These are phyloP conservation scores for Coemansia sp. DNA, from an alignment of 192 early-diverging fungal species.

Conservation along the genomic window DNA sequence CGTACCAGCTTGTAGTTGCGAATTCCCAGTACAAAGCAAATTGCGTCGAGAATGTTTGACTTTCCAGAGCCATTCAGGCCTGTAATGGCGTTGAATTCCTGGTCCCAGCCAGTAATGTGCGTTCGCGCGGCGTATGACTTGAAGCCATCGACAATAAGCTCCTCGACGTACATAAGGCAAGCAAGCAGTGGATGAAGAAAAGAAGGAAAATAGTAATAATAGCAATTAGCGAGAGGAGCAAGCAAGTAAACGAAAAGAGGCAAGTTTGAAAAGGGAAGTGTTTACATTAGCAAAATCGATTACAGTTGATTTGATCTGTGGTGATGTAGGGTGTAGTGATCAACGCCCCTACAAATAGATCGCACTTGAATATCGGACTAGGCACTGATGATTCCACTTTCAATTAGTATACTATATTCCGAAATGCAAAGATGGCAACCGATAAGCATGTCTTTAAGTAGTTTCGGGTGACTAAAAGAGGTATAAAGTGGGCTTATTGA, in stretches of 20 bases:
- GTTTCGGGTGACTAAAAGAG: background rate
- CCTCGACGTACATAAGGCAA: slow-evolving; percentile 82
- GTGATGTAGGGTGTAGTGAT: too few species aligned
- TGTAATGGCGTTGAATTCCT: slow-evolving; percentile 97
- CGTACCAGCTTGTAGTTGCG: slow-evolving; percentile 87
- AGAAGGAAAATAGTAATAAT: background rate
- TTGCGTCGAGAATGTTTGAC: slow-evolving; percentile 97
- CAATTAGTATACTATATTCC: too few species aligned
- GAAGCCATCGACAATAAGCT: slow-evolving; percentile 98
- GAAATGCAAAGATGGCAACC: too few species aligned
- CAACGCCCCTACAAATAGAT: too few species aligned
- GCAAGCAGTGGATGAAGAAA: background rate
- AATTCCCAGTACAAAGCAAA: slow-evolving; percentile 98
- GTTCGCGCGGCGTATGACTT: slow-evolving; percentile 97
- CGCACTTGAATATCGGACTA: too few species aligned
- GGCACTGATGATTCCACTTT: background rate
- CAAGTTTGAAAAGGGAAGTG: background rate
- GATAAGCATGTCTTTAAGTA: too few species aligned
- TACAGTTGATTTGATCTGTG: slow-evolving; percentile 3
- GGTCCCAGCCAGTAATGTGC: slow-evolving; percentile 97
- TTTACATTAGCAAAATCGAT: background rate
- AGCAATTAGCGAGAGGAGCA: background rate
- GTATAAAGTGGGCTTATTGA: background rate
- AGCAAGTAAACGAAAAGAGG: background rate
- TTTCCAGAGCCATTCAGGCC: slow-evolving; percentile 98